A percentile compares a stretch with the other conserved stretches of the same genome.
These are phyloP conservation scores for Teunomyces kruisii DNA, from an alignment of 805 yeast genomes.

Conservation along the genomic window DNA sequence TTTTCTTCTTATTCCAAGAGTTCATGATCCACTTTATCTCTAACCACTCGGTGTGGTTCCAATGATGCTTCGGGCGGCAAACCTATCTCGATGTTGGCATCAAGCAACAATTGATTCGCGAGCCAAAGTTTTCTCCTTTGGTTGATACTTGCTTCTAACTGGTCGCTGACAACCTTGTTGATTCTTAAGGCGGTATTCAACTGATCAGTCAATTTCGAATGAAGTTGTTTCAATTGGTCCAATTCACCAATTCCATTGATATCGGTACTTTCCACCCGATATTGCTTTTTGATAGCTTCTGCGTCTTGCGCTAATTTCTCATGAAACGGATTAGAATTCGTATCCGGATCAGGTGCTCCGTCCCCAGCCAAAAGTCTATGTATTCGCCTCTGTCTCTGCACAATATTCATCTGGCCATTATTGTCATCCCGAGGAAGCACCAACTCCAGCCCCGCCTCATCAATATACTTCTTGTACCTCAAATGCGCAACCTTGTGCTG, in stretches of 20 bases:
- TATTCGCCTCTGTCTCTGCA: conserved; percentile 8
- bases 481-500: conserved; percentile 34
- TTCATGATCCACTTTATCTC: conserved; percentile 17
- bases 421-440: conserved; percentile 5
- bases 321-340: conserved; percentile 5
- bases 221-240: conserved; percentile 18
- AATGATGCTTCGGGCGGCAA: conserved; percentile 23
- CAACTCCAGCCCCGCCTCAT: conserved; percentile 11
- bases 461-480: conserved; percentile 25
- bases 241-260: conserved; percentile 12
- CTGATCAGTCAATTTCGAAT: conserved; percentile 29
- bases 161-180: conserved; percentile 32
- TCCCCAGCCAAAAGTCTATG: conserved; percentile 4
- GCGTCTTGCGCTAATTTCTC: conserved; percentile 9
- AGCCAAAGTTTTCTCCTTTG: conserved; percentile 40
- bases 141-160: conserved; percentile 24
- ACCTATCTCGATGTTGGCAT: conserved; percentile 40
- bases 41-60: conserved; percentile 13
- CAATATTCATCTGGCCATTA: conserved; percentile 5
- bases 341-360: conserved; percentile 6
- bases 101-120: conserved; percentile 42
- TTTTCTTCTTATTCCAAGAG: conserved; percentile 10
- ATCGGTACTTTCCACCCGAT: conserved; percentile 9
- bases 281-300: conserved; percentile 2
- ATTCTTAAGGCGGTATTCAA: conserved; percentile 40